Evolutionary conservation across 2,329 filamentous ascomycete genomes (phyloP).

Genomic region (Apiospora aurea): DNA sequence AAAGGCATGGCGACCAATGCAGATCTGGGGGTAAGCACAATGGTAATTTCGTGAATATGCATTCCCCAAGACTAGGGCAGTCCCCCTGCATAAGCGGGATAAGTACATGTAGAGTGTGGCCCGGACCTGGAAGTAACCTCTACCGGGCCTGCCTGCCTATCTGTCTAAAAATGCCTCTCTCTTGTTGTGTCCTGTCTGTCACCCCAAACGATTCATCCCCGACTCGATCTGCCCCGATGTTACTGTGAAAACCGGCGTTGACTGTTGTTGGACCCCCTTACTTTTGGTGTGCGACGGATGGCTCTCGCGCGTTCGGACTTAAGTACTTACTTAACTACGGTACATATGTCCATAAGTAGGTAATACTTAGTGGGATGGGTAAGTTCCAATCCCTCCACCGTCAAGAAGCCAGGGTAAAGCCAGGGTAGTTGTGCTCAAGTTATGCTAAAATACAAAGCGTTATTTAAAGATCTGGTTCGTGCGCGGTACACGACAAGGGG

Average conservation of each 20-base stretch:
- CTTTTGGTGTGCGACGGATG: not conserved
- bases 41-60: conserved; percentile 17
- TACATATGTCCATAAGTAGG: not conserved
- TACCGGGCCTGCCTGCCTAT: not conserved
- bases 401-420: too few relatives aligned
- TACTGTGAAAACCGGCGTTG: not conserved
- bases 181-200: too few relatives aligned
- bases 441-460: too few relatives aligned
- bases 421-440: too few relatives aligned
- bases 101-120: not conserved
- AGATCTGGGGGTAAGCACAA: conserved; percentile 15
- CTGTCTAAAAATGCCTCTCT: conserved; percentile 10
- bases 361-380: too few relatives aligned
- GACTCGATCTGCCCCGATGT: conserved; percentile 10
- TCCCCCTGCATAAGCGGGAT: conserved; percentile 17
- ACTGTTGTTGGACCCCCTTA: not conserved
- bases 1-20: conserved; percentile 17
- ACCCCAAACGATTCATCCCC: not conserved
- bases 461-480: too few relatives aligned
- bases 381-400: too few relatives aligned
- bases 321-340: too few relatives aligned
- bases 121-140: conserved; percentile 3
- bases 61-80: conserved; percentile 3
- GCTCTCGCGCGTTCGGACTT: not conserved
- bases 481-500: too few relatives aligned